phyloP scores from a whole-genome alignment of 371 early-diverging fungal species.

The Zychaea mexicana region DNA sequence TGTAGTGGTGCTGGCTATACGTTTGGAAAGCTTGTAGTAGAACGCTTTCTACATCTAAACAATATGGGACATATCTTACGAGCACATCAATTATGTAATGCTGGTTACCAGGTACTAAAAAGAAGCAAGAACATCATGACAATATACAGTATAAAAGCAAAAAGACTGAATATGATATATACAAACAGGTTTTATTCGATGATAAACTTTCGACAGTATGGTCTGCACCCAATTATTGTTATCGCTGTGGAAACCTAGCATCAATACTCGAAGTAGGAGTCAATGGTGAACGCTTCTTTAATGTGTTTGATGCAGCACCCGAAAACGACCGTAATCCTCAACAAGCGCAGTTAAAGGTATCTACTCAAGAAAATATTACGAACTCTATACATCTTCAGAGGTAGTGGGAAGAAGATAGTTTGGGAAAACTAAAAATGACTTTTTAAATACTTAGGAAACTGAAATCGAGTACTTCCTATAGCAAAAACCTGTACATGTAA shows the following conservation, averaged over 20 bases:
- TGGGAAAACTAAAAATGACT: no score
- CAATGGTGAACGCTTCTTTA: constrained; percentile 80
- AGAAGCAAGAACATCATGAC: background rate
- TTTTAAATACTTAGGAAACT: no score
- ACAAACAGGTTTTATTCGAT: constrained; percentile 72
- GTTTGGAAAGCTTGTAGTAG: constrained; percentile 86
- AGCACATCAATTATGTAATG: constrained; percentile 97
- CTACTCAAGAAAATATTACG: no score
- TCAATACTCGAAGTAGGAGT: constrained; percentile 89
- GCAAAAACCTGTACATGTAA: no score
- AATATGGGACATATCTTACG: constrained; percentile 87
- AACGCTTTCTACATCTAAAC: constrained; percentile 84
- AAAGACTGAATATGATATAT: background rate
- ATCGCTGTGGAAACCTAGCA: constrained; percentile 95
- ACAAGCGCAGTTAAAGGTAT: constrained; percentile 21
- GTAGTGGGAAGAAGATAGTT: no score
- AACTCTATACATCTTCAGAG: no score
- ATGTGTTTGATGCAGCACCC: constrained; percentile 90
- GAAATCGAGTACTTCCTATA: no score
- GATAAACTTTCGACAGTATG: constrained; percentile 89
- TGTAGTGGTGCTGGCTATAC: constrained; percentile 92
- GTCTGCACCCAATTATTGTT: constrained; percentile 94
- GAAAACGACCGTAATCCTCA: constrained; percentile 62
- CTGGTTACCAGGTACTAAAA: constrained; percentile 81
- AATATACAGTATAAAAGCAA: no score